Percentiles rank a stretch among this genome's conserved stretches.
Evolutionary conservation across 2,329 filamentous ascomycete genomes (phyloP).

Genomic region (Epichloe glyceriae): DNA sequence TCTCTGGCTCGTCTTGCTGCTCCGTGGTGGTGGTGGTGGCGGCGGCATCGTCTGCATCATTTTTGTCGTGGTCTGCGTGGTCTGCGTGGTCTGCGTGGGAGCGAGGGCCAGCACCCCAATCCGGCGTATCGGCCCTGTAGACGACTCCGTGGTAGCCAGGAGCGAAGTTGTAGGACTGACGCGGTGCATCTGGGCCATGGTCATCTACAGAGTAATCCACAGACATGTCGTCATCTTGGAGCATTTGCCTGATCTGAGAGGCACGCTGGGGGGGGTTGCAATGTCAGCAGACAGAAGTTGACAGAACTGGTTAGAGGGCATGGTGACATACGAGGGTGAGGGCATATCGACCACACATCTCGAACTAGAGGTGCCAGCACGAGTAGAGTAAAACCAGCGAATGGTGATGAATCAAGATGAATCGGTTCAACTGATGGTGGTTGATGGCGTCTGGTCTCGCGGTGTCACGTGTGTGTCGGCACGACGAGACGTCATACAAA

Average conservation of each 20-base stretch:
- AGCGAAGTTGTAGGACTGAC: slow-evolving; percentile 84
- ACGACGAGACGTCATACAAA: too few relatives aligned
- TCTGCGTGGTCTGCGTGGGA: slow-evolving; percentile 4
- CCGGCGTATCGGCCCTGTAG: slow-evolving; percentile 62
- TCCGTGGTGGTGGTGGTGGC: background rate
- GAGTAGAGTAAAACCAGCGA: too few relatives aligned
- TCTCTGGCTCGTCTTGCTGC: background rate
- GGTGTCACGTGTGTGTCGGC: too few relatives aligned
- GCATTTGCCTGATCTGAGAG: slow-evolving; percentile 58
- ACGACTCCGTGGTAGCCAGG: slow-evolving; percentile 77
- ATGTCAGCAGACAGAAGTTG: background rate
- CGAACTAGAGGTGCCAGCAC: background rate
- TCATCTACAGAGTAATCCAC: slow-evolving; percentile 61
- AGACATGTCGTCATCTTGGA: slow-evolving; percentile 62
- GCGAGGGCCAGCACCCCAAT: slow-evolving; percentile 38
- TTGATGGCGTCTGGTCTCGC: too few relatives aligned
- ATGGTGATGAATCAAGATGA: background rate
- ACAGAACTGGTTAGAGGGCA: background rate
- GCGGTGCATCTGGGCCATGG: slow-evolving; percentile 36
- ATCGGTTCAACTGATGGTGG: too few relatives aligned
- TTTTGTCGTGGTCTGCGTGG: slow-evolving; percentile 1
- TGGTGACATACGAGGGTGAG: slow-evolving; percentile 19
- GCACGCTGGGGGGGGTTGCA: slow-evolving; percentile 44
- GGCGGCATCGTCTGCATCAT: background rate
- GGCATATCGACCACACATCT: slow-evolving; percentile 26